A percentile compares a stretch with the other conserved stretches of the same genome.
Conservation (phyloP, 192 early-diverging fungal genomes). For the Umbelopsis isabellina region DNA sequence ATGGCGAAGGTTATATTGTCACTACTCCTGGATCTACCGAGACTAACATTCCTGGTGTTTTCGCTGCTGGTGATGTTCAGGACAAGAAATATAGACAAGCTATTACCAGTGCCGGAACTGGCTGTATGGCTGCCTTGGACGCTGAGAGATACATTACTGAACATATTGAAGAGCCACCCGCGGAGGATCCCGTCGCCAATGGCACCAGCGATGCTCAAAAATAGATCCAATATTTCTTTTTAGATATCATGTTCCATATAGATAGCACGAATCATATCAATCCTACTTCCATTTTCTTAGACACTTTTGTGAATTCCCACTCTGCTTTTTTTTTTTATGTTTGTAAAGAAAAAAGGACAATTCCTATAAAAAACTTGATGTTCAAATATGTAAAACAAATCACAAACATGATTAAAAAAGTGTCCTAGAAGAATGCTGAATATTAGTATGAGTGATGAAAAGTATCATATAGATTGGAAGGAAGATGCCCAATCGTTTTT, state of each 20-base stretch:
- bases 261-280: not conserved
- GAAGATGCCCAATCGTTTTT: not conserved
- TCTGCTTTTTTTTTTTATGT: too few relatives aligned
- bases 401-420: too few relatives aligned
- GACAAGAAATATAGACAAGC: constrained; percentile 97
- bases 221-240: not conserved
- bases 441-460: not conserved
- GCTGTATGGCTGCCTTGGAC: constrained; percentile 98
- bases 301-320: too few relatives aligned
- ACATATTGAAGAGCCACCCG: constrained; percentile 39
- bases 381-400: too few relatives aligned
- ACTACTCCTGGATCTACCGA: constrained; percentile 76
- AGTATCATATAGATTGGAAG: not conserved
- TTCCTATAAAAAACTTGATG: too few relatives aligned
- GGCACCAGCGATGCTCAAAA: constrained; percentile 15
- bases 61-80: constrained; percentile 98
- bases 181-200: not conserved
- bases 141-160: constrained; percentile 94
- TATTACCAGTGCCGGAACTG: constrained; percentile 93
- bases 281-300: constrained; percentile 1
- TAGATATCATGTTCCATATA: not conserved
- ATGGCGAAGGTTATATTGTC: constrained; percentile 90
- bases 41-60: constrained; percentile 91
- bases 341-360: too few relatives aligned
- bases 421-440: constrained; percentile 20